Percentiles rank a stretch among this genome's conserved stretches.
phyloP scores from a whole-genome alignment of 2,329 filamentous ascomycete species.

The Aureobasidium sp. region DNA sequence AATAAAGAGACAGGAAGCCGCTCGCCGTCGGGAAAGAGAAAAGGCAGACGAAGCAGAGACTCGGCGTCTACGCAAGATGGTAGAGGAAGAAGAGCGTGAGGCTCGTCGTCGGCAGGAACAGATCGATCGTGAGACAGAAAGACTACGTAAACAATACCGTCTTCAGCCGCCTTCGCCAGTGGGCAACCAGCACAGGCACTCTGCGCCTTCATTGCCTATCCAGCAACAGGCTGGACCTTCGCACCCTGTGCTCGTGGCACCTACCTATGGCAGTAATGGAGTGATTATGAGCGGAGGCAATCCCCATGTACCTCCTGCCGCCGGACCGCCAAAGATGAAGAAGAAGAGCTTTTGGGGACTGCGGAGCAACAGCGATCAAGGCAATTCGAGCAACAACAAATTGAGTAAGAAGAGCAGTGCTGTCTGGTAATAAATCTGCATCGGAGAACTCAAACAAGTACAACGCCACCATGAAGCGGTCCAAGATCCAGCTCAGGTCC shows the following conservation, averaged over 20 bases:
- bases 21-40: slow-evolving; percentile 46
- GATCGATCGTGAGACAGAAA: slow-evolving; percentile 64
- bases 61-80: slow-evolving; percentile 54
- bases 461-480: neutral
- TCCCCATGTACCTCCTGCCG: slow-evolving; percentile 13
- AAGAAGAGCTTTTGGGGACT: slow-evolving; percentile 31
- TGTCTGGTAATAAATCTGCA: slow-evolving; percentile 13
- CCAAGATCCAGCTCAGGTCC: neutral
- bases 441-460: neutral
- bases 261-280: slow-evolving; percentile 14
- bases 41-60: slow-evolving; percentile 50
- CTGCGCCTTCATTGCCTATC: slow-evolving; percentile 5
- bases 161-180: slow-evolving; percentile 22
- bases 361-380: slow-evolving; percentile 23
- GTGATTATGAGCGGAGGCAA: slow-evolving; percentile 27
- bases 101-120: slow-evolving; percentile 44
- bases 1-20: slow-evolving; percentile 33
- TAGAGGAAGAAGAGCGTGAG: slow-evolving; percentile 58
- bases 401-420: slow-evolving; percentile 17
- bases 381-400: slow-evolving; percentile 16
- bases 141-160: slow-evolving; percentile 61
- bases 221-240: slow-evolving; percentile 14
- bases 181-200: slow-evolving; percentile 11
- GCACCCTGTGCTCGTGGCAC: slow-evolving; percentile 20
- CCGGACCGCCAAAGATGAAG: slow-evolving; percentile 21